phyloP scores from a whole-genome alignment of 1,139 yeast species.

The Pichia kudriavzevii region DNA sequence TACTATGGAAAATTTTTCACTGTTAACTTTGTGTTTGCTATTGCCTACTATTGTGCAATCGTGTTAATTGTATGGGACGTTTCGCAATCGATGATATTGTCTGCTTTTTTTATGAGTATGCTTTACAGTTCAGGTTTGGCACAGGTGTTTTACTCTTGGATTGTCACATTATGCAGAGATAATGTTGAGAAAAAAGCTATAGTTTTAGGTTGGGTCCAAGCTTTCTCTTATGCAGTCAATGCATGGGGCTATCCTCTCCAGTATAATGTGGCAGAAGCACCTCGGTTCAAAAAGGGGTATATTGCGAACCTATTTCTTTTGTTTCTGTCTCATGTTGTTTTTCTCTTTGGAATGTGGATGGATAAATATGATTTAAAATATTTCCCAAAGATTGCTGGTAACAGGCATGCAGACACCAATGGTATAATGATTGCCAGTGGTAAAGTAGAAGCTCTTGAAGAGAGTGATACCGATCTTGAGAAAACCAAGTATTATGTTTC shows the following conservation, averaged over 20 bases:
- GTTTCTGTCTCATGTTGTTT: constrained; percentile 14
- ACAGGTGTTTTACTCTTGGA: constrained; percentile 45
- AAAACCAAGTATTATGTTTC: too few relatives aligned
- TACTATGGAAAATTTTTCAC: constrained; percentile 15
- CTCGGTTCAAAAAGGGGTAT: constrained; percentile 41
- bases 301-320: constrained; percentile 39
- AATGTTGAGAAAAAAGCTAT: constrained; percentile 43
- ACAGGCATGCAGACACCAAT: constrained; percentile 8
- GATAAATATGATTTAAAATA: constrained; percentile 16
- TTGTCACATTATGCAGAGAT: constrained; percentile 35
- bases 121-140: constrained; percentile 14
- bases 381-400: constrained; percentile 15
- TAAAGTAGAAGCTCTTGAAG: too few relatives aligned
- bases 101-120: constrained; percentile 13
- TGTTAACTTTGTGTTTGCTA: constrained; percentile 6
- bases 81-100: constrained; percentile 9
- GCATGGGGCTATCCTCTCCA: constrained; percentile 40
- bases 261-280: constrained; percentile 40
- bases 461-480: too few relatives aligned
- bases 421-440: too few relatives aligned
- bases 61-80: constrained; percentile 14
- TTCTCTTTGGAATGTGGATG: constrained; percentile 11
- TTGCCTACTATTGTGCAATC: constrained; percentile 12
- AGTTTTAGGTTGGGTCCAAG: constrained; percentile 41
- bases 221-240: constrained; percentile 42